Conservation (phyloP, 1,284 basidiomycete genomes). For the Inonotus hispidus region DNA sequence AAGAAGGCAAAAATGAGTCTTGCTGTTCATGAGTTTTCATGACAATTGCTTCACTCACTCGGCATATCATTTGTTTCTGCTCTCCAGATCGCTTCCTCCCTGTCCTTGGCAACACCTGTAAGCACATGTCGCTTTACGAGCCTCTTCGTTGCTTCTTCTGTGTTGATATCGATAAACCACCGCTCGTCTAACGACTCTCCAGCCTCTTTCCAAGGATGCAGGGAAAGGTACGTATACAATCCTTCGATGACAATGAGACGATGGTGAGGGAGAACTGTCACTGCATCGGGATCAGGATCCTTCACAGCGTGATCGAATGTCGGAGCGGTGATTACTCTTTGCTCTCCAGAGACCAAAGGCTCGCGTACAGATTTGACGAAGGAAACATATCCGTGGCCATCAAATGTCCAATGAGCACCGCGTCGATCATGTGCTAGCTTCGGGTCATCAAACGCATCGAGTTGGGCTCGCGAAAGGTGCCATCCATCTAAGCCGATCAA, state of each 20-base stretch:
- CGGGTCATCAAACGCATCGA: slow-evolving; percentile 66
- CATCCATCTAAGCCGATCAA: slow-evolving; percentile 81
- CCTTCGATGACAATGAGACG: slow-evolving; percentile 82
- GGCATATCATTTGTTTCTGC: slow-evolving; percentile 73
- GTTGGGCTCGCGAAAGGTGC: slow-evolving; percentile 68
- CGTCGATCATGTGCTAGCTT: slow-evolving; percentile 63
- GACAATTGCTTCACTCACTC: slow-evolving; percentile 42
- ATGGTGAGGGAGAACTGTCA: slow-evolving; percentile 56
- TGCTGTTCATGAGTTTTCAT: not conserved
- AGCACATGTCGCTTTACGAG: slow-evolving; percentile 70
- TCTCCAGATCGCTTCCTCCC: slow-evolving; percentile 63
- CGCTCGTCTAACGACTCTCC: slow-evolving; percentile 69
- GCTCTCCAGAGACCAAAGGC: slow-evolving; percentile 21
- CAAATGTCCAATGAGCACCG: slow-evolving; percentile 75
- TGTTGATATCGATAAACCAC: slow-evolving; percentile 68
- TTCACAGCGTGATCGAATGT: slow-evolving; percentile 73
- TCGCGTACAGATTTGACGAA: slow-evolving; percentile 54
- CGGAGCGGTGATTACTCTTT: slow-evolving; percentile 49
- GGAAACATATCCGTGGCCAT: slow-evolving; percentile 54
- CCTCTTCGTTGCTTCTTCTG: slow-evolving; percentile 54
- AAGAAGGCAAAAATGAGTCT: not conserved
- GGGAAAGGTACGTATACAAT: slow-evolving; percentile 70
- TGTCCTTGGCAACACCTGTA: slow-evolving; percentile 66
- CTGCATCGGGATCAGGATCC: slow-evolving; percentile 51
- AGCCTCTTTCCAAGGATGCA: slow-evolving; percentile 69